Percentiles rank a stretch among this genome's conserved stretches.
Conservation (phyloP, 768 basidiomycete genomes). For the Auricularia heimuer region DNA sequence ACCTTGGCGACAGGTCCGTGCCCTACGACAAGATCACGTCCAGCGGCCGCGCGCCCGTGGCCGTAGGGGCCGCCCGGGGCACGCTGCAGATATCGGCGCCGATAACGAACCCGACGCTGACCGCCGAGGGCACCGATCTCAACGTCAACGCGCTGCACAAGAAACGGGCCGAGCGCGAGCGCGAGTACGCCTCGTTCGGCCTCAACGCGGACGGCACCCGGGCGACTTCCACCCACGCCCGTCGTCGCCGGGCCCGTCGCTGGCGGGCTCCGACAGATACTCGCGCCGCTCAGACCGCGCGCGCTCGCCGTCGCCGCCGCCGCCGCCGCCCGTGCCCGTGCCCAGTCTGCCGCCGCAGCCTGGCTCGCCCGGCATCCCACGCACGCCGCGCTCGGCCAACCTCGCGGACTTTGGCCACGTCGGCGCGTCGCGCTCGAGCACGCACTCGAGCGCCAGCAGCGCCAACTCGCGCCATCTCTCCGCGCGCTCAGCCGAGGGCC, state of each 20-base stretch:
- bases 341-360: not conserved
- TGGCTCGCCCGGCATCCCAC: not conserved
- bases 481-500: not conserved
- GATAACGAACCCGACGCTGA: slow-evolving; percentile 73
- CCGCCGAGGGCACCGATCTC: slow-evolving; percentile 59
- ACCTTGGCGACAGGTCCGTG: slow-evolving; percentile 55
- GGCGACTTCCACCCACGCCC: slow-evolving; percentile 7
- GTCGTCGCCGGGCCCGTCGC: slow-evolving; percentile 5
- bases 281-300: not conserved
- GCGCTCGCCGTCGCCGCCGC: not conserved
- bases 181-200: slow-evolving; percentile 32
- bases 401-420: not conserved
- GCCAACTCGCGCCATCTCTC: not conserved
- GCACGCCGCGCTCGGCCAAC: not conserved
- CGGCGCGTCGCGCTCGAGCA: not conserved
- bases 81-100: slow-evolving; percentile 65
- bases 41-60: slow-evolving; percentile 47
- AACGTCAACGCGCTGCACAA: slow-evolving; percentile 49
- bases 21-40: slow-evolving; percentile 62
- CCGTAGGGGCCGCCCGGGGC: slow-evolving; percentile 47
- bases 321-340: not conserved
- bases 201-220: slow-evolving; percentile 26
- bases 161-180: slow-evolving; percentile 45
- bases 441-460: not conserved
- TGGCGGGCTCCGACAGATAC: not conserved